phyloP scores from a whole-genome alignment of 2,329 filamentous ascomycete species.

The Aspergillus sp. region DNA sequence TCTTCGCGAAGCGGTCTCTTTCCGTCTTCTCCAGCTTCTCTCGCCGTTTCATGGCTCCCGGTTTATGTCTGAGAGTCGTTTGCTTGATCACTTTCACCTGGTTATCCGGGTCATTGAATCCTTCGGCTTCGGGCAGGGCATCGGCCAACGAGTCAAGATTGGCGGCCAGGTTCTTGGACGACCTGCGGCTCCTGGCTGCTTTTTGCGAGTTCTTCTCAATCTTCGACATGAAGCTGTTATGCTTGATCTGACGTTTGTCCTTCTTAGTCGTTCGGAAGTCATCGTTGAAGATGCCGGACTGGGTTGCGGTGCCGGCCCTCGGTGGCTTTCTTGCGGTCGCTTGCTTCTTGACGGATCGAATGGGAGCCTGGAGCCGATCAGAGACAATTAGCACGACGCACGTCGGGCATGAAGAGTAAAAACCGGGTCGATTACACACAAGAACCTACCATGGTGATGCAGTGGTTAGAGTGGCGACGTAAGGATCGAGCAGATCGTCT shows the following conservation, averaged over 20 bases:
- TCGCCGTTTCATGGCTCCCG: conserved; percentile 79
- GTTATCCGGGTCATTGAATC: conserved; percentile 45
- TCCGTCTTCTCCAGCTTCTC: conserved; percentile 77
- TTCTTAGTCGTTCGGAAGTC: conserved; percentile 71
- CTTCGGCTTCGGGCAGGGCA: conserved; percentile 68
- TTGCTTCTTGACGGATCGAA: conserved; percentile 22
- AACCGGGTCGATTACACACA: neutral
- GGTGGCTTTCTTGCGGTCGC: conserved; percentile 15
- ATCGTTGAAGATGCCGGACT: conserved; percentile 26
- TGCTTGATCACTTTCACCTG: conserved; percentile 70
- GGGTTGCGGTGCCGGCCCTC: conserved; percentile 19
- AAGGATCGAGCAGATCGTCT: conserved; percentile 2
- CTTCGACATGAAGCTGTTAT: conserved; percentile 73
- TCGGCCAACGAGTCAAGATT: conserved; percentile 75
- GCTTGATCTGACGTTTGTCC: conserved; percentile 80
- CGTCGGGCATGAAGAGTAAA: no score
- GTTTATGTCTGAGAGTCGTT: conserved; percentile 71
- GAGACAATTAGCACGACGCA: neutral
- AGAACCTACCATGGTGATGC: conserved; percentile 4
- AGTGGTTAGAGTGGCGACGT: neutral
- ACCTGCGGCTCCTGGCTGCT: conserved; percentile 63
- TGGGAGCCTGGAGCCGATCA: conserved; percentile 26
- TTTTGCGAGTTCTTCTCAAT: conserved; percentile 64
- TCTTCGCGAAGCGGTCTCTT: conserved; percentile 79
- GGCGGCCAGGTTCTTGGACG: conserved; percentile 74